phyloP scores from a whole-genome alignment of 1,139 yeast genomes.

The Entelexis paramagnoliae region DNA sequence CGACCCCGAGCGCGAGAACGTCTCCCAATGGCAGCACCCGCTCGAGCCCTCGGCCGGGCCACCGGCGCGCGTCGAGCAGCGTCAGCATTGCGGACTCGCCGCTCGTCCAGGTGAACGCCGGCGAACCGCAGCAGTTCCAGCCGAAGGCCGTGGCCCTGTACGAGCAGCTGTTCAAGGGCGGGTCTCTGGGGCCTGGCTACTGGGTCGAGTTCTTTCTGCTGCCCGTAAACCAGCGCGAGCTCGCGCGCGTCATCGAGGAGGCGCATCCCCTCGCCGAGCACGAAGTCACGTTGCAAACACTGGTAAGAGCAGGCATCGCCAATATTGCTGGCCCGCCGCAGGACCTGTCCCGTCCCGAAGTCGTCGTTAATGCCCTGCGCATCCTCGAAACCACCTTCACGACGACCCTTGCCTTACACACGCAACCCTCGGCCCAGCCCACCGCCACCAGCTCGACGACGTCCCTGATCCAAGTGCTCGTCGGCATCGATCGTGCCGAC shows the following conservation, averaged over 20 bases:
- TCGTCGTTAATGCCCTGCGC: conserved; percentile 15
- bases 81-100: conserved; percentile 27
- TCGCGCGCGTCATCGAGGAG: conserved; percentile 24
- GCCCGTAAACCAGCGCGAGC: conserved; percentile 28
- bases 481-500: conserved; percentile 33
- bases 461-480: conserved; percentile 26
- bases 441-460: conserved; percentile 8
- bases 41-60: not conserved
- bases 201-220: conserved; percentile 36
- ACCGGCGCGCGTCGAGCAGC: conserved; percentile 6
- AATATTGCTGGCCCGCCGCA: conserved; percentile 18
- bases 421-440: conserved; percentile 5
- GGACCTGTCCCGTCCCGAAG: conserved; percentile 7
- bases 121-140: conserved; percentile 26
- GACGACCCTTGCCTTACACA: conserved; percentile 12
- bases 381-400: conserved; percentile 14
- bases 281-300: conserved; percentile 23
- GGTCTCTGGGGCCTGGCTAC: conserved; percentile 27
- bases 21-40: not conserved
- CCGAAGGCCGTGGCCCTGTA: conserved; percentile 34
- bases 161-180: conserved; percentile 27
- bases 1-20: not conserved
- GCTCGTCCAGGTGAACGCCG: conserved; percentile 31
- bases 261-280: conserved; percentile 12
- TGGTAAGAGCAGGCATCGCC: conserved; percentile 27